Evolutionary conservation across 352 stramenopile genomes (phyloP), one percentile per base, ranked within the genome.

Genomic region (Phytophthora cryptogea): DNA sequence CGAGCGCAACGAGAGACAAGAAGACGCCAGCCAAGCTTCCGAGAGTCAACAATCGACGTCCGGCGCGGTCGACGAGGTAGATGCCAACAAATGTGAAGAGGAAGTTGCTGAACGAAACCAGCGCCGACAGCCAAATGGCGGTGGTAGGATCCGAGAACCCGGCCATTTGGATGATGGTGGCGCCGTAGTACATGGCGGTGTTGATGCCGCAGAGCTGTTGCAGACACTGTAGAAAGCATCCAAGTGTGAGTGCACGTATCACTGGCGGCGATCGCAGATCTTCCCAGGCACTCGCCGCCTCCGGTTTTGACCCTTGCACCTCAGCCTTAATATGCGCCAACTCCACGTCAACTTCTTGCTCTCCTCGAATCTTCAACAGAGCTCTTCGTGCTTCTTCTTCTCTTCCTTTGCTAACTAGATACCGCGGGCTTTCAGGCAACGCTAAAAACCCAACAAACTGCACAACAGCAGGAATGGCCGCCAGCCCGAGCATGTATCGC

Each of bases 141-240:
- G 78, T 89, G 16, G 74, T 65, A 41, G 71, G 59, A 36, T 91
- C 70, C 13, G 66, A 66, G 35, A 93, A 93, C 5, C 83, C 83
- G 4, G 83, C 80, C 63, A 90, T 75, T 55, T 87, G 77, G 54
- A 93, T 80, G 49, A 93, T 88, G 10, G 71, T 87, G 17, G 80
- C 81, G 32, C 81, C 80, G 47, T 89, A 91, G 61, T 90, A 93
- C 81, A 93, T 91, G 63, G 88, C 80, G 4, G 79, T 92, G 61
- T 92, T 92, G 71, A 92, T 91, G 20, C 82, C 81, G 26, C 74
- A 89, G 42, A 91, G 62, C 53, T 90, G 81, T 55, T 88, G 75
- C 8, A 91, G 64, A 9, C 28, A 54, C 42, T 69, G 60, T 8
- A 68, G 35, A 16, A 70, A 63, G 40, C 82, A 91, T 32, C 82